phyloP scores from a whole-genome alignment of 2,329 filamentous ascomycete species.

The Bipolaris oryzae region DNA sequence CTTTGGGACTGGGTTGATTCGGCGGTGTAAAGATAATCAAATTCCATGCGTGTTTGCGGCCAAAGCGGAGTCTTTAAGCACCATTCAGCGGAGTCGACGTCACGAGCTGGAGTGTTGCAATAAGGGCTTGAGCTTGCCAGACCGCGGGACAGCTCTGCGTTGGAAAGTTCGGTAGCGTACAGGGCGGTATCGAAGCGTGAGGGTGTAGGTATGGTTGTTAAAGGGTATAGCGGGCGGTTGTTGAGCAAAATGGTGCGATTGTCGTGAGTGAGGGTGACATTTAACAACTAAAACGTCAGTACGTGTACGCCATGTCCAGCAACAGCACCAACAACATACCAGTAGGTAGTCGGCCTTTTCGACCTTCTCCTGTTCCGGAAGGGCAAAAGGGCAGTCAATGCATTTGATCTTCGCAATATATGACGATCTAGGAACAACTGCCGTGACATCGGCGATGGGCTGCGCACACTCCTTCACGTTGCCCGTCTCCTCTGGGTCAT shows the following conservation, averaged over 20 bases:
- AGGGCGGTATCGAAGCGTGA: slow-evolving; percentile 27
- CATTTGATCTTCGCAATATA: slow-evolving; percentile 43
- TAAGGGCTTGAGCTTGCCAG: slow-evolving; percentile 29
- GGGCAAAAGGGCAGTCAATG: slow-evolving; percentile 32
- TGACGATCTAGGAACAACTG: slow-evolving; percentile 29
- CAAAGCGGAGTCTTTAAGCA: slow-evolving; percentile 25
- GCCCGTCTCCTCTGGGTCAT: slow-evolving; percentile 6
- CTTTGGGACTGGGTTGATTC: slow-evolving; percentile 17
- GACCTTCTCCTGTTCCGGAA: slow-evolving; percentile 10
- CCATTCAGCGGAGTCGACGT: slow-evolving; percentile 18
- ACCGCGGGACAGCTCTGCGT: slow-evolving; percentile 31
- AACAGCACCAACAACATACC: slow-evolving; percentile 21
- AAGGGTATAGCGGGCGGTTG: slow-evolving; percentile 33
- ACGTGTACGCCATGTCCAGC: not conserved
- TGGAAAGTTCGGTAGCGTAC: slow-evolving; percentile 31
- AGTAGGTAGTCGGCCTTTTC: slow-evolving; percentile 31
- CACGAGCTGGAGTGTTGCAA: slow-evolving; percentile 10
- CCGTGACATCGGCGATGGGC: slow-evolving; percentile 33
- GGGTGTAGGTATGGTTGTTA: slow-evolving; percentile 33
- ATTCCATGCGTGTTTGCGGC: not conserved
- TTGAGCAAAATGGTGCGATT: slow-evolving; percentile 38
- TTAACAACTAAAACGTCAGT: slow-evolving; percentile 33
- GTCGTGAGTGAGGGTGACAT: slow-evolving; percentile 39
- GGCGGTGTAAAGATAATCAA: slow-evolving; percentile 35
- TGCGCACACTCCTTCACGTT: slow-evolving; percentile 26